Base-by-base conservation (phyloP, 2,329 filamentous ascomycete species). In the Diplocarpon mali region DNA sequence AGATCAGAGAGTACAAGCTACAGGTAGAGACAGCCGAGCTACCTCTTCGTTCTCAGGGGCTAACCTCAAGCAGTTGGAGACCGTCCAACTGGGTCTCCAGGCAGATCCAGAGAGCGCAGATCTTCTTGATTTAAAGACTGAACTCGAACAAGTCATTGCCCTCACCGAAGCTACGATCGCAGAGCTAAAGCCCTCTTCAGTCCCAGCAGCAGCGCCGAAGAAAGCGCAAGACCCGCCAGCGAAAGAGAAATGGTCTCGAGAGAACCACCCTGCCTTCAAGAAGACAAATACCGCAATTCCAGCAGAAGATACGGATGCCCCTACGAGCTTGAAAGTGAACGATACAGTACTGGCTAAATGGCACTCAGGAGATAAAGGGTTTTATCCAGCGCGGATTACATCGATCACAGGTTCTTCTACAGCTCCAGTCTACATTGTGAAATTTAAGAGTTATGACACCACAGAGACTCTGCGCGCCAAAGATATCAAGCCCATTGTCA, bases 321-420 rank as follows among this genome's bases (percentile, higher is more conserved):
- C 72, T 0, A 69, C 72, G 2, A 72, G 72, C 9, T 95, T 89
- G 66, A 77, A 83, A 46, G 85, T 95, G 53, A 95, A 95, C 62
- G 92, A 98, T 59, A 84, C 72, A 28, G 85, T 95, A 43, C 72
- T 92, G 64, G 92, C 90, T 38, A 89, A 90, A 65, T 98, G 89
- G 86, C 69, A 83, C 38, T 84, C 86, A 9, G 88, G 87, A 44
- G 92, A 98, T 65, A 87, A 85, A 60, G 76, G 76, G 17, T 95
- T 89, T 67, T 96, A 96, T 67, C 83, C 87, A 37, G 92, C 89
- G 35, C 82, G 86, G 58, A 94, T 98, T 64, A 90, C 87, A 41
- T 89, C 85, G 42, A 89, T 95, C 57, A 95, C 90, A 16, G 92
- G 92, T 47, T 95, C 88, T 8, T 81, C 83, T n/a, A 84, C 80